These are phyloP conservation scores for Populus ilicifolia DNA, from an alignment of 345 rosid genomes.

Conservation along the genomic window DNA sequence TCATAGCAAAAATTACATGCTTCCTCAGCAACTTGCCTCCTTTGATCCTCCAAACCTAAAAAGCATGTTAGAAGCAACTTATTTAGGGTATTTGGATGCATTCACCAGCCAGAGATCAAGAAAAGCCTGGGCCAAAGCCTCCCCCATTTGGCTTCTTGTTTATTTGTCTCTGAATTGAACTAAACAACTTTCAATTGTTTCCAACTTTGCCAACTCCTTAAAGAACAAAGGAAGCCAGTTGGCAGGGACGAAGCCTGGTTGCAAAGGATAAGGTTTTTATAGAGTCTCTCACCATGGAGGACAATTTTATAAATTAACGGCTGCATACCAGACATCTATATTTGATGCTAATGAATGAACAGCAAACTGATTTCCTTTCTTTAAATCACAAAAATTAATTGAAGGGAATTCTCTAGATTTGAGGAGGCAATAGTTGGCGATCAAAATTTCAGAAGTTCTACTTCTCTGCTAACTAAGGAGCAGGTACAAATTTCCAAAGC, in stretches of 20 bases:
- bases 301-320: background rate
- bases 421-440: background rate
- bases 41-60: too few species aligned
- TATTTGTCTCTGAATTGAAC: background rate
- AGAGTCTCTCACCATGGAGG: background rate
- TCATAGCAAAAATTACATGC: too few species aligned
- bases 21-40: too few species aligned
- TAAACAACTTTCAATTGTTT: background rate
- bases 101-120: too few species aligned
- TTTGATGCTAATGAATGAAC: background rate
- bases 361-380: background rate
- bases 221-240: background rate
- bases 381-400: background rate
- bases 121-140: too few species aligned
- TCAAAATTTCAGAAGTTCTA: background rate
- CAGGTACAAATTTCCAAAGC: background rate
- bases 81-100: too few species aligned
- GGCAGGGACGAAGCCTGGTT: background rate
- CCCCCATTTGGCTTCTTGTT: background rate
- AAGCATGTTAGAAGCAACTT: too few species aligned
- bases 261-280: background rate
- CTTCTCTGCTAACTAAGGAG: background rate
- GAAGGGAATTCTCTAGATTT: background rate
- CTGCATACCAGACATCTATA: background rate
- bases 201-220: background rate